These are phyloP conservation scores for Geotrichum ghanense DNA, from an alignment of 805 yeast genomes.

Conservation along the genomic window DNA sequence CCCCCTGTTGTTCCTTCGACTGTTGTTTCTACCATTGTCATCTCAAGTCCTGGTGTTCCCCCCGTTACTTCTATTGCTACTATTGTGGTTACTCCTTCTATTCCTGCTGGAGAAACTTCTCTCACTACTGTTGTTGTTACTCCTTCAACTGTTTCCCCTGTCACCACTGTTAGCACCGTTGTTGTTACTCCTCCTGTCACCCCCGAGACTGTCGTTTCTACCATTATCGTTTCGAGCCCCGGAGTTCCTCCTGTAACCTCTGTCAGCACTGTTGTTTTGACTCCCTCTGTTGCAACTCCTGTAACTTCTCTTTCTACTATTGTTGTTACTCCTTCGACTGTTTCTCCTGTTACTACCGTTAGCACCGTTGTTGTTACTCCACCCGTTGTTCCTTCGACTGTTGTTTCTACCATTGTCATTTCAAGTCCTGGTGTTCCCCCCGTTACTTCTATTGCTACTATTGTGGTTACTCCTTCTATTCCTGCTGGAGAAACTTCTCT, in stretches of 20 bases:
- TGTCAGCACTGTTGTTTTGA: neutral
- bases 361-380: neutral
- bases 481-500: neutral
- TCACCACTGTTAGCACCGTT: neutral
- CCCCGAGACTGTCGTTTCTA: too few species aligned
- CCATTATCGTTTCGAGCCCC: too few species aligned
- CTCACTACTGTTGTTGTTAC: too few species aligned
- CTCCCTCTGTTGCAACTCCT: neutral
- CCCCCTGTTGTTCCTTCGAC: too few species aligned
- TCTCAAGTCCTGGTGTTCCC: too few species aligned
- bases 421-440: neutral
- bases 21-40: too few species aligned
- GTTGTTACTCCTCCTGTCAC: neutral
- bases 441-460: neutral
- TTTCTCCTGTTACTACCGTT: neutral
- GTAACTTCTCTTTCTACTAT: too few species aligned
- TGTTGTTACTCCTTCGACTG: neutral
- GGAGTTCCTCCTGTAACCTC: neutral
- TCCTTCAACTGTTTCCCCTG: neutral
- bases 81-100: too few species aligned
- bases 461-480: neutral
- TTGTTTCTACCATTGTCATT: neutral
- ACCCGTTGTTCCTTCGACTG: neutral
- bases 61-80: too few species aligned
- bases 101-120: too few species aligned